Base-by-base conservation (phyloP, 2,329 filamentous ascomycete genomes). In the Achaetomium macrosporum region DNA sequence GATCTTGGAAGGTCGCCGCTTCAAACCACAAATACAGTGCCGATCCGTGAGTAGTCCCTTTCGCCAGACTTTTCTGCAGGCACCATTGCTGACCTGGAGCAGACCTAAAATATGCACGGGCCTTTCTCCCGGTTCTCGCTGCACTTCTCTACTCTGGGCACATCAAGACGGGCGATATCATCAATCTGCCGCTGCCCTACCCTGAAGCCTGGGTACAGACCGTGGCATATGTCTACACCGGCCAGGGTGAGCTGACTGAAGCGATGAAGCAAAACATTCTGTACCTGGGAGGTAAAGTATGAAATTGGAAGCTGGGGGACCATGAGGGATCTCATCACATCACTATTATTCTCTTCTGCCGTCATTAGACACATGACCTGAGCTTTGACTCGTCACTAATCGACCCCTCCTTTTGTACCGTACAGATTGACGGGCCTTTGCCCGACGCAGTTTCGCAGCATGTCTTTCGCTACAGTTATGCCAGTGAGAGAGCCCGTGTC, bases 171-270 rank as follows among this genome's bases (percentile, higher is more conserved):
- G 75, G 78, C 29, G 81, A 83, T 59, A 68, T 70, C 2, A 70
- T 85, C 47, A 79, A 83, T 57, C 67, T 84, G 10, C 80, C 81
- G 0, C 58, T 85, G 50, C 81, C 81, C 1, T 70, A 76, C 52
- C 80, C 81, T 1, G 73, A 75, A 47, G 75, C 70, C 8, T 85
- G 81, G 81, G 61, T 64, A 2, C 73, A 78, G 50, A 82, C 80
- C 0, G 68, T 81, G n/a, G 67, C 69, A 4, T 77, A 79, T 59
- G 69, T 80, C 25, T 83, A 83, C 61, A 79, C 75, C 0, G 76
- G 76, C 35, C 67, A 73, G 49, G 72, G 71, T 12, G 68, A 71
- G 42, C 53, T 76, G 45, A 78, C 73, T 1, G 68, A 71, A 11
- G 70, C 71, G 2, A 72, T 80, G 42, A 71, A 63, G 50, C 69